Percentiles rank a stretch among this genome's conserved stretches.
Conservation (phyloP, 2,329 filamentous ascomycete species). For the Xylariaceae sp. region DNA sequence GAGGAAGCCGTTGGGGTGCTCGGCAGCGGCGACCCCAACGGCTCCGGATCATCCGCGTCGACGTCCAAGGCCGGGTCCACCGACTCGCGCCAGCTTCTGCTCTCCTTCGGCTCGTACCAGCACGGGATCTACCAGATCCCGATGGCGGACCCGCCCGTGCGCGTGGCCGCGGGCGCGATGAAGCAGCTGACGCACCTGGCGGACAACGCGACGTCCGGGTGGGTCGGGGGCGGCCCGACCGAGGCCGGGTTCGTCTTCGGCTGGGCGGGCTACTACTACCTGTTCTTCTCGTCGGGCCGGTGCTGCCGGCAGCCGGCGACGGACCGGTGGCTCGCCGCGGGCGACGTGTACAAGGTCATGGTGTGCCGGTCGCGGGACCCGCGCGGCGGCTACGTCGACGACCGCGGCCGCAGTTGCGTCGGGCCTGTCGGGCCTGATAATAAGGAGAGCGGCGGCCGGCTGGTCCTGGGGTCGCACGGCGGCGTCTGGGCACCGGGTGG, state of each 20-base stretch:
- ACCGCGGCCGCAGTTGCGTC: constrained; percentile 10
- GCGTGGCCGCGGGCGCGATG: constrained; percentile 9
- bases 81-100: constrained; percentile 6
- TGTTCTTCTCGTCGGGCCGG: constrained; percentile 16
- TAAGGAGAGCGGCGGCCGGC: constrained; percentile 12
- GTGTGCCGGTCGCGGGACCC: constrained; percentile 14
- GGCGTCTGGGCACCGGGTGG: constrained; percentile 16
- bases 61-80: constrained; percentile 7
- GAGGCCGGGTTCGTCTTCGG: constrained; percentile 12
- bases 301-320: constrained; percentile 11
- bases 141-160: constrained; percentile 11
- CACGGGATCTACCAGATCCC: constrained; percentile 17
- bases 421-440: no score
- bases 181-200: constrained; percentile 10
- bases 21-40: no score
- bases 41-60: no score
- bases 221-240: constrained; percentile 8
- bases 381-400: constrained; percentile 11
- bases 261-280: constrained; percentile 12
- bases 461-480: constrained; percentile 12
- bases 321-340: constrained; percentile 9
- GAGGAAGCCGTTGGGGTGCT: no score
- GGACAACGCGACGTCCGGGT: constrained; percentile 12
- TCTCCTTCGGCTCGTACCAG: constrained; percentile 18
- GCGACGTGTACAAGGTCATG: constrained; percentile 17